Evolutionary conservation across 83 land plant genomes (phyloP), one percentile per base, ranked within the genome.

Genomic region (Picea engelmannii): DNA sequence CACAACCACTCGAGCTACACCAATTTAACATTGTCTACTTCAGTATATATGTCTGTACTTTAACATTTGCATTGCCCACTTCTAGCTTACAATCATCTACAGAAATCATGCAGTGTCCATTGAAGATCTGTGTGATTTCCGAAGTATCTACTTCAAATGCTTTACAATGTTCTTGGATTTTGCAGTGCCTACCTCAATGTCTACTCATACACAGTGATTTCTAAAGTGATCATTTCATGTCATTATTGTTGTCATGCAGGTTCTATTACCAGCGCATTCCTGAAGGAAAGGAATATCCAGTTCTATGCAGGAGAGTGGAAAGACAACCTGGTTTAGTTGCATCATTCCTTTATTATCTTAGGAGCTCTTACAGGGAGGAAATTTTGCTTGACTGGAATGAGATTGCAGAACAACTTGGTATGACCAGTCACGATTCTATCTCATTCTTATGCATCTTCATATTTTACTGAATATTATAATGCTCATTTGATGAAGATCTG

Each of bases 311-410:
- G 81, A 87, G 82, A 31, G 21, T 78, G 60, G 80, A 59, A 62
- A 70, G 68, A 18, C 49, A 49, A 62, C 25, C 73, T 38, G 84
- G 87, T 79, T 87, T 88, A 82, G 31, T 42, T 4, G 78, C 64
- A 64, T 47, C 52, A 65, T 17, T 89, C 74, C 23, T 87, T 15
- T 55, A 69, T 82, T 85, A 31, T 78, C 6, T 80, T 16, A 82
- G 62, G 38, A 83, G 88, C 64, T 17, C 9, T 81, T 79, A 69
- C 13, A 79, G 70, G 66, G 92, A 92, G 81, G 84, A 90, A 67
- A 27, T 85, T 78, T 77, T 92, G 82, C 95, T 92, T 40, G 89
- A 92, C 35, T 92, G 95, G 95, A 92, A 92, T 86, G 87, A 88
- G 66, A 81, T 92, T 76, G 95, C 90, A 4, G 87, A 88, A 71